Evolutionary conservation across 768 basidiomycete species (phyloP), one percentile per base, ranked within the genome.

Genomic region (Dioszegia crocea): DNA sequence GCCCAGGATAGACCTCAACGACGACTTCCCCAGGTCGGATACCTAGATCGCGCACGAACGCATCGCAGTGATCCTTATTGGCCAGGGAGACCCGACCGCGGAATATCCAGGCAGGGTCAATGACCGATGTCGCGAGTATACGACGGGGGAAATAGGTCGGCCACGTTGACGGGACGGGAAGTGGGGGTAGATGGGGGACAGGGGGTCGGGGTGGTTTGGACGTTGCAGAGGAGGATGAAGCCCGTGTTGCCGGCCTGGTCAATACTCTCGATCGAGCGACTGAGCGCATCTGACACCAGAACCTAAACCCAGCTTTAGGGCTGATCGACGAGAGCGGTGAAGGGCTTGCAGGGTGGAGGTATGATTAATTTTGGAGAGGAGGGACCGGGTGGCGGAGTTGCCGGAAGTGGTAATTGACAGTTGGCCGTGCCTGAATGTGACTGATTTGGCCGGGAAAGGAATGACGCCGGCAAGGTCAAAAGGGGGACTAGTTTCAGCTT

Each of bases 1-100:
- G 57, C 9, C 72, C 72, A 12, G 61, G 27, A 45, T 62, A 69
- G 1, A 51, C 47, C 23, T 74, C 72, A 2, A 74, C 36, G 1
- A 74, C 54, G 3, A 74, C 62, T 30, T 74, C 69, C 14, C 61
- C 59, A 14, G 23, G 16, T 16, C 62, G 29, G 5, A 74, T 43
- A 10, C 56, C 46, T 6, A 74, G 31, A 1, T 67, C 54, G 24
- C 50, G 50, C 23, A 67, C 69, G 33, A 69, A 68, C 16, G 60
- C 31, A 57, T 74, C 66, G 27, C 46, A 47, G 9, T 63, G 29
- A 2, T 56, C 24, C 9, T 46, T 56, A 38, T 59, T 64, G 11
- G 65, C 58, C 5, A 71, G 36, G 0, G 64, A 40, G 26, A 64
- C 46, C 43, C 72, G 48, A 26, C 58, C 59, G 2, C 55, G 51